Conservation (phyloP, 1,139 yeast genomes). For the Blastobotrys ciferrii region DNA sequence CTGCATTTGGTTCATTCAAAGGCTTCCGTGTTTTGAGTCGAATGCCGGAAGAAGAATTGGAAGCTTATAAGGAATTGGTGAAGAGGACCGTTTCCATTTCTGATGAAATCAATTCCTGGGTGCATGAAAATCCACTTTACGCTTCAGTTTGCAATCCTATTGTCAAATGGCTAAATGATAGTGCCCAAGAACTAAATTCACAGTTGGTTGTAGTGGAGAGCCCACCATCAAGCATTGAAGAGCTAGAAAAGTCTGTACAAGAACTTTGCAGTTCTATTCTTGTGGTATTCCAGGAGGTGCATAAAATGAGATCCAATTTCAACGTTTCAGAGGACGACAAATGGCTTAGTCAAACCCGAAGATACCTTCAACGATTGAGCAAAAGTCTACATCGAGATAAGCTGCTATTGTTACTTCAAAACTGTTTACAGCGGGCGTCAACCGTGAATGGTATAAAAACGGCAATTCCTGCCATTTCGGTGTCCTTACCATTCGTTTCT, state of each 20-base stretch:
- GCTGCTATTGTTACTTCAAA: constrained; percentile 2
- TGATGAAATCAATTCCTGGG: constrained; percentile 3
- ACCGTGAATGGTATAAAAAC: constrained; percentile 17
- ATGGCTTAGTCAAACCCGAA: constrained; percentile 56
- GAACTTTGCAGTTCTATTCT: constrained; percentile 60
- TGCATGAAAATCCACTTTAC: neutral
- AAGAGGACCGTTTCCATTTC: constrained; percentile 1
- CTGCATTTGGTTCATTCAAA: constrained; percentile 9
- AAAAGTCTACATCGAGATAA: constrained; percentile 15
- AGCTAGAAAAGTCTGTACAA: constrained; percentile 18
- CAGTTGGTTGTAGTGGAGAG: neutral
- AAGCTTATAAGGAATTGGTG: neutral
- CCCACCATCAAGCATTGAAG: constrained; percentile 40
- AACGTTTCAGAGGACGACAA: constrained; percentile 53
- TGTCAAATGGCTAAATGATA: constrained; percentile 7
- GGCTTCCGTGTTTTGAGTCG: constrained; percentile 18
- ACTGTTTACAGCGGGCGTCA: neutral
- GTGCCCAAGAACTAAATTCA: neutral
- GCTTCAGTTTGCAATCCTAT: constrained; percentile 10
- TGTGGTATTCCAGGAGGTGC: constrained; percentile 62
- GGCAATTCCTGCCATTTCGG: constrained; percentile 1
- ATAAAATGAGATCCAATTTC: constrained; percentile 37
- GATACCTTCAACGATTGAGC: constrained; percentile 36
- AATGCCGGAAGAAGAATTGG: constrained; percentile 27
- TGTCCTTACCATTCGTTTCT: constrained; percentile 30